These are phyloP conservation scores for Hygrophila difformis DNA, from an alignment of 257 asterid genomes.

Conservation along the genomic window DNA sequence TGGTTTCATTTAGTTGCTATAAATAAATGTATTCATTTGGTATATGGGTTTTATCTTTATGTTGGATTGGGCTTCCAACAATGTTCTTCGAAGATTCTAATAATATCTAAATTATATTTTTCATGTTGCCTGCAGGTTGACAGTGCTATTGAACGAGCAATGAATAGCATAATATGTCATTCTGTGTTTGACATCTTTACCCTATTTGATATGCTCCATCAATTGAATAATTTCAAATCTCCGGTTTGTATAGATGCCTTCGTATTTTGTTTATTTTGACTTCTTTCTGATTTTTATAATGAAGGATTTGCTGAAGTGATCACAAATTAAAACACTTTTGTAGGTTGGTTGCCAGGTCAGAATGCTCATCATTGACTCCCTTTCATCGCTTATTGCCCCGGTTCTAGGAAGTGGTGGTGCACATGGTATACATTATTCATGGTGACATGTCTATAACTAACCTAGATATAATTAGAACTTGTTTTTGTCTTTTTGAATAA, in stretches of 20 bases:
- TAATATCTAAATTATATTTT: constrained; percentile 5
- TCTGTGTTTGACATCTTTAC: constrained; percentile 66
- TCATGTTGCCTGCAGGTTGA: constrained; percentile 29
- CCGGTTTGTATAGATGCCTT: constrained; percentile 36
- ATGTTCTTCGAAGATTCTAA: constrained; percentile 2
- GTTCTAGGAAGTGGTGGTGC: constrained; percentile 72
- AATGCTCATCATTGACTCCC: constrained; percentile 73
- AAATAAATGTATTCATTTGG: not conserved
- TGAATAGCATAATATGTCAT: constrained; percentile 54
- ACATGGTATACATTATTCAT: constrained; percentile 41
- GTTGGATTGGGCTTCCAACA: not conserved
- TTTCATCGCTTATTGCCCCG: constrained; percentile 79
- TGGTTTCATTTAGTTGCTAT: not conserved
- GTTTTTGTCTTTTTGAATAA: not conserved
- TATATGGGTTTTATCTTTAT: not conserved
- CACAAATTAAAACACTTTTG: constrained; percentile 10
- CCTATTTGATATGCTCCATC: constrained; percentile 65
- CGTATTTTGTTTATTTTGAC: not conserved
- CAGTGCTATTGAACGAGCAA: constrained; percentile 28
- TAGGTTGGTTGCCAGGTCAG: constrained; percentile 38
- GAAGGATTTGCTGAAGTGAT: not conserved
- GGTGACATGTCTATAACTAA: not conserved
- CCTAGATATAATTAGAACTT: not conserved
- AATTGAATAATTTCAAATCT: constrained; percentile 33
- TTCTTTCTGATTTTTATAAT: constrained; percentile 7